Conservation (phyloP, 768 basidiomycete species). For the Pleurotus djamor region DNA sequence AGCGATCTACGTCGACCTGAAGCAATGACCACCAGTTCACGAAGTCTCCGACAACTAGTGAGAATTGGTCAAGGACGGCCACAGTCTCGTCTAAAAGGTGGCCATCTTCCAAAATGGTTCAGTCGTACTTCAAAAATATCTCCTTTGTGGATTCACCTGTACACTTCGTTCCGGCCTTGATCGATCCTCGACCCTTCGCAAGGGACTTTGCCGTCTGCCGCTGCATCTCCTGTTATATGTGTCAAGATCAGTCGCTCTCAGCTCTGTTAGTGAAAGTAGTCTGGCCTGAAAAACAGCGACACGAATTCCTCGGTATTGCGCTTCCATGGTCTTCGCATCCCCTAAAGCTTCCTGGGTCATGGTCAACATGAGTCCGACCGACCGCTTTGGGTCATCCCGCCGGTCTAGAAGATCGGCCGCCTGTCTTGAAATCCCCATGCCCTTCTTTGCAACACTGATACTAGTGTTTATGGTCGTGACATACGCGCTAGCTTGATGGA, state of each 20-base stretch:
- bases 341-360: background rate
- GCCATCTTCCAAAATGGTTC: background rate
- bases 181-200: background rate
- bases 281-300: background rate
- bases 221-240: background rate
- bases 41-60: background rate
- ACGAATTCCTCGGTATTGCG: background rate
- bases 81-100: background rate
- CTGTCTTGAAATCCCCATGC: background rate
- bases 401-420: background rate
- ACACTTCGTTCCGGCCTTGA: background rate
- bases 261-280: background rate
- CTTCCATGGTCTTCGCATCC: background rate
- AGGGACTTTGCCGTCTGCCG: background rate
- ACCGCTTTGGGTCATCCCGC: background rate
- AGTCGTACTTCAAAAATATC: too few species aligned
- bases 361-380: background rate
- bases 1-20: constrained; percentile 1
- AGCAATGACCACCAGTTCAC: constrained; percentile 1
- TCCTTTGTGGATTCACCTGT: background rate
- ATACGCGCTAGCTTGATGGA: background rate
- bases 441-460: background rate
- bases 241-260: background rate
- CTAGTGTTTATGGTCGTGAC: background rate
- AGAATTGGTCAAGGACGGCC: background rate